Evolutionary conservation across 371 early-diverging fungal species (phyloP), one percentile per base, ranked within the genome.

Genomic region (Lichtheimia hyalospora): DNA sequence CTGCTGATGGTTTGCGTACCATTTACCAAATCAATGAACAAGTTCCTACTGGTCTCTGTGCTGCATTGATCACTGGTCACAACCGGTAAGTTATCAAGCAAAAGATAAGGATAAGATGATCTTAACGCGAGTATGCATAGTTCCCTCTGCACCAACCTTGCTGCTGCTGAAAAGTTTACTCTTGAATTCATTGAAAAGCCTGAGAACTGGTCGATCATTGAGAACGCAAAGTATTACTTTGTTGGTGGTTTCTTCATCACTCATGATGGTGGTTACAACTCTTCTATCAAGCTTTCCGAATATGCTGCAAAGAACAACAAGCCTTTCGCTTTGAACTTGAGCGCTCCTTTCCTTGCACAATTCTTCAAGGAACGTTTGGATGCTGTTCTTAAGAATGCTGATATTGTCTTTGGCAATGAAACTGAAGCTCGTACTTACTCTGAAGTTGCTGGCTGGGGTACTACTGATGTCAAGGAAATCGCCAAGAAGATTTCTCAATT

Each of bases 341-440:
- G 95, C 56, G 98, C 98, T 39, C 96, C 96, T 48, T 98, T 96
- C 84, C 82, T 96, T 56, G 83, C 93, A 51, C 91, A 94, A 78
- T 94, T 96, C 88, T 96, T 95, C 86, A 91, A 84, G 75, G 81
- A 88, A 55, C 86, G 84, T 57, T 69, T 96, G 63, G 89, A 91
- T 60, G 83, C 84, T 58, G 78, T 89, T 28, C 63, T 91, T 56
- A 90, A 92, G 48, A 95, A 95, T 82, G 84, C 89, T 66, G 94
- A 96, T 71, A 70, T 94, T 49, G 71, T 98, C 61, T 96, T 96
- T 73, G 96, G 96, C 75, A 97, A 97, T 74, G 98, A 97, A 72
- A 83, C 91, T 69, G 98, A 97, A 73, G 96, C 97, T 48, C 88
- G 77, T 39, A 89, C 96, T 43, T 94, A 88, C 69, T 83, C 95